Base-by-base conservation (phyloP, 2,329 filamentous ascomycete genomes). In the Aspergillus sp. region DNA sequence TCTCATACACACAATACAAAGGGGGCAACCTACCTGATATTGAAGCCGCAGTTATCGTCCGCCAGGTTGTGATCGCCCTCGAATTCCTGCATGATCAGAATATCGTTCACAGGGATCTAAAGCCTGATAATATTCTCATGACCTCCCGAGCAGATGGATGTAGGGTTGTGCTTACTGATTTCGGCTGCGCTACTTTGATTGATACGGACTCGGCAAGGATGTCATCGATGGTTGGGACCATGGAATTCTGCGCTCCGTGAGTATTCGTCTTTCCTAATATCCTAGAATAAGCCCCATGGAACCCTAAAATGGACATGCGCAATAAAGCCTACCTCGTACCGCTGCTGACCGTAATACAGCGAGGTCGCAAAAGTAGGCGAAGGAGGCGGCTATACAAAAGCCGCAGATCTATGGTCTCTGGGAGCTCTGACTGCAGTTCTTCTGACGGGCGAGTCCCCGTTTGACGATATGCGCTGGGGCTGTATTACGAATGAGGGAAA, bases 61-160 rank as follows among this genome's bases (percentile, higher is more conserved):
- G 78, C 51, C 87, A 89, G 67, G 74, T 88, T 3, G 70, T 86
- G 8, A 81, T 85, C 57, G 87, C 84, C 2, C 71, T 88, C n/a
- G 74, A 85, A 17, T 87, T 87, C 67, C 74, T 89, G 0, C 87
- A 89, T 69, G 72, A 76, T 3, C 76, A 79, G 7, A 75, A 81
- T 46, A 83, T 89, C 48, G 85, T 85, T 4, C 87, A 89, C 70
- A 79, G 87, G 34, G 87, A 89, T 67, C 77, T 89, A 53, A 89
- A 89, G 67, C 86, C 85, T 0, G 86, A 89, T 56, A 89, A 89
- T 66, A 82, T 89, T 8, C 77, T 89, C 31, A 81, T 89, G 79
- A 84, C 83, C 0, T 85, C 83, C 1, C 77, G 83, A 55, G 75
- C 78, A 15, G 74, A 77, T 48, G 81, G 82, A 3, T 79, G 80